phyloP scores from a whole-genome alignment of 805 yeast genomes.

The Alloascoidea hylecoeti region DNA sequence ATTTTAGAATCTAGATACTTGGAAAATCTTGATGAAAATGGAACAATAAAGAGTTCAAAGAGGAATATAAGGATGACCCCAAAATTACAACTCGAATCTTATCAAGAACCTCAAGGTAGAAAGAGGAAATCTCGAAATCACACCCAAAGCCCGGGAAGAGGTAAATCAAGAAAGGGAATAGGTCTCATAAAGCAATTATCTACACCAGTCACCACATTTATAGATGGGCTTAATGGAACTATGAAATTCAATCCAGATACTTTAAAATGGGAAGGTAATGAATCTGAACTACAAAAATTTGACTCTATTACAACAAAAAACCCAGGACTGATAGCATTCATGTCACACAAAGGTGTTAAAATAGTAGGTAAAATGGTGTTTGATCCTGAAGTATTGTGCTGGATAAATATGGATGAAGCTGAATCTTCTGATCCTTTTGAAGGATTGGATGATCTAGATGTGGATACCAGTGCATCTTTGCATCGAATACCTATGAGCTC shows the following conservation, averaged over 20 bases:
- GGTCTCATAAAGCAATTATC: conserved; percentile 11
- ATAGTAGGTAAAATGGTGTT: conserved; percentile 42
- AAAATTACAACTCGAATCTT: background rate
- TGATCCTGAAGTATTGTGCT: conserved; percentile 39
- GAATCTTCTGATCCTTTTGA: conserved; percentile 22
- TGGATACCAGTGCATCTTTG: conserved; percentile 2
- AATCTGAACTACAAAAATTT: conserved; percentile 37
- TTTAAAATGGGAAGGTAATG: conserved; percentile 54
- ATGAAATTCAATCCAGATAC: conserved; percentile 41
- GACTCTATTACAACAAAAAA: conserved; percentile 19
- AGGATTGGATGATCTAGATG: conserved; percentile 30
- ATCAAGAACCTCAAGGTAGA: conserved; percentile 2
- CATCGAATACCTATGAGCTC: conserved; percentile 2
- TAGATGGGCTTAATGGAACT: conserved; percentile 15
- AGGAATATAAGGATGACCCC: conserved; percentile 8
- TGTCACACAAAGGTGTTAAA: conserved; percentile 22
- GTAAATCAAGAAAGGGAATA: conserved; percentile 4
- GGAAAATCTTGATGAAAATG: conserved; percentile 7
- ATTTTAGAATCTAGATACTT: conserved; percentile 6
- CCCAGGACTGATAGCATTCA: conserved; percentile 20
- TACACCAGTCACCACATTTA: conserved; percentile 6
- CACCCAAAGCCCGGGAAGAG: conserved; percentile 5
- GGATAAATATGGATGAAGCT: conserved; percentile 32
- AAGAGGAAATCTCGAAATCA: conserved; percentile 2
- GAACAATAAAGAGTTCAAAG: conserved; percentile 5